phyloP scores from a whole-genome alignment of 129 eudicot species.

The Escallonia herrerae region DNA sequence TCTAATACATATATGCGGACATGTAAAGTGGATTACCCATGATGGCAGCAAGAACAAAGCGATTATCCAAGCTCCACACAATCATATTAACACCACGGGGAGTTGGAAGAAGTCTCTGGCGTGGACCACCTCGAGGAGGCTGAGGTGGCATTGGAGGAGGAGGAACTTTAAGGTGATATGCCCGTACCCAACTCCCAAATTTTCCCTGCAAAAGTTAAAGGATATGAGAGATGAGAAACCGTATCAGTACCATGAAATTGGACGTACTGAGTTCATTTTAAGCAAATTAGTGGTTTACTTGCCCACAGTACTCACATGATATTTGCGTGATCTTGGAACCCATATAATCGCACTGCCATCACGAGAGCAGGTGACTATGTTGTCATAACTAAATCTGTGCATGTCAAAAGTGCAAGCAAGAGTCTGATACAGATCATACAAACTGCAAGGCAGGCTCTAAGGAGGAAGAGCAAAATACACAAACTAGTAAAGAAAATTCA shows the following conservation, averaged over 20 bases:
- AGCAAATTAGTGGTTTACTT: not conserved
- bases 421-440: too few species aligned
- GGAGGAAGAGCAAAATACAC: not conserved
- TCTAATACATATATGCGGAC: not conserved
- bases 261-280: too few species aligned
- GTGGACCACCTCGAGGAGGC: constrained; percentile 99
- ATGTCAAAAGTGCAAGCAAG: constrained; percentile 3
- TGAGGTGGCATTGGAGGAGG: constrained; percentile 99
- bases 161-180: constrained; percentile 98
- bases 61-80: constrained; percentile 98
- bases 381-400: constrained; percentile 80
- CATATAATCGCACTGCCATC: constrained; percentile 99
- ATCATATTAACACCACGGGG: constrained; percentile 99
- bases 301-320: constrained; percentile 56
- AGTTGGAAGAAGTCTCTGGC: constrained; percentile 95
- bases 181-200: constrained; percentile 80
- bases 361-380: constrained; percentile 96
- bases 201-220: constrained; percentile 50
- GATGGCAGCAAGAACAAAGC: constrained; percentile 98
- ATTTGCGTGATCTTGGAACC: constrained; percentile 76
- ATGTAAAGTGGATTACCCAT: constrained; percentile 61
- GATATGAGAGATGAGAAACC: not conserved
- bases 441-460: not conserved
- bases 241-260: too few species aligned
- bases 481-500: not conserved